These are phyloP conservation scores for Trichophyton benhamiae DNA, from an alignment of 2,329 filamentous ascomycete species.

Conservation along the genomic window DNA sequence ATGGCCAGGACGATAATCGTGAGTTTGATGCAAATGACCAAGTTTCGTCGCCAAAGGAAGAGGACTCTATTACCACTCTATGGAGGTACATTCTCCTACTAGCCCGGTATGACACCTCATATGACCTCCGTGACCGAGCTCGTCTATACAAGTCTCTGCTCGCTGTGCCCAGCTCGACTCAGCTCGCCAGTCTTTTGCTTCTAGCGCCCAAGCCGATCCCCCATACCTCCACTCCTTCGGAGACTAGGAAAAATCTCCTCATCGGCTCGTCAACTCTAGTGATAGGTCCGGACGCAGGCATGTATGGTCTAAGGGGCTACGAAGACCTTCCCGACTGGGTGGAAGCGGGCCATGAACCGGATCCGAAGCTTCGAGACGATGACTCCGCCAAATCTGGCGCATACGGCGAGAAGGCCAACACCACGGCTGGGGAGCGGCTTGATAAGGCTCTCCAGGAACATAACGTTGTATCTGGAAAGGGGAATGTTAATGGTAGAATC, in stretches of 20 bases:
- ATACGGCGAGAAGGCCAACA: slow-evolving; percentile 35
- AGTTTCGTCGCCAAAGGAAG: slow-evolving; percentile 18
- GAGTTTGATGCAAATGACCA: slow-evolving; percentile 5
- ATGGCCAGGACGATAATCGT: slow-evolving; percentile 10
- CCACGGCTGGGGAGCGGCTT: slow-evolving; percentile 33
- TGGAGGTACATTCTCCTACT: slow-evolving; percentile 79
- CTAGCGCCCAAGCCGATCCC: slow-evolving; percentile 90
- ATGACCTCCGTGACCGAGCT: slow-evolving; percentile 83
- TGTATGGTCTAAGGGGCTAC: slow-evolving; percentile 67
- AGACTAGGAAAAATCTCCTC: slow-evolving; percentile 62
- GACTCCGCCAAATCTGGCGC: slow-evolving; percentile 30
- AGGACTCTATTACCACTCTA: slow-evolving; percentile 58
- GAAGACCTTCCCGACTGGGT: slow-evolving; percentile 77
- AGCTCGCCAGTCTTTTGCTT: slow-evolving; percentile 80
- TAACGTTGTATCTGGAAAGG: slow-evolving; percentile 19
- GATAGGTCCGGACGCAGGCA: slow-evolving; percentile 60
- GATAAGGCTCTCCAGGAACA: slow-evolving; percentile 35
- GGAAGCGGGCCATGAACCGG: slow-evolving; percentile 62
- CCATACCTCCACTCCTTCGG: slow-evolving; percentile 77
- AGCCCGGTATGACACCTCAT: slow-evolving; percentile 85
- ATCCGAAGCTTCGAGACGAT: slow-evolving; percentile 57
- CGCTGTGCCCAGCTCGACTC: slow-evolving; percentile 57
- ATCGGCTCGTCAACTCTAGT: slow-evolving; percentile 80
- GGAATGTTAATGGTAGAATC: slow-evolving; percentile 16
- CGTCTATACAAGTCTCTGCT: slow-evolving; percentile 80